Evolutionary conservation across 768 basidiomycete genomes (phyloP), one percentile per base, ranked within the genome.

Genomic region (Tricholoma terreum): DNA sequence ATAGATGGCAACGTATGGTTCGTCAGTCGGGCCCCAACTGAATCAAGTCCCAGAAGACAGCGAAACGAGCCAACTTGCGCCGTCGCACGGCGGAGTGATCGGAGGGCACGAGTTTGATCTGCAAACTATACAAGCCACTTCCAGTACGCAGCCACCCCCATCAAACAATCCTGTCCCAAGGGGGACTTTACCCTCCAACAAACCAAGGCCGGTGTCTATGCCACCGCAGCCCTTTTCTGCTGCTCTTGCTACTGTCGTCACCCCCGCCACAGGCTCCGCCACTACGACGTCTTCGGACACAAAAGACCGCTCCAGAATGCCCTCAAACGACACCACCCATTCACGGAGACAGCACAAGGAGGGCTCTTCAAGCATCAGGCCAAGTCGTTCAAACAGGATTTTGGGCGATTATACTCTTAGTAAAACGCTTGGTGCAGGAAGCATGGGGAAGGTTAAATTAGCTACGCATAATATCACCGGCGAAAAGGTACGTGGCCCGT

Each of bases 391-490:
- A 6, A 80, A 81, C 64, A 69, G 89, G 72, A 79, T 92, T 57
- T 78, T 99, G 14, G 96, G 95, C 31, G 94, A 98, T 70, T 99
- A 97, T 77, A 91, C 91, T 58, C 83, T 99, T 63, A 90, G 90
- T 67, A 98, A 98, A 82, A 97, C 96, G 4, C 81, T 99, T 40
- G 96, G 96, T 22, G 96, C 95, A 19, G 96, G 96, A 35, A 94
- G 91, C 70, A 99, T 99, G 96, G 96, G 96, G 62, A 98, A 98
- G 73, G 96, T 99, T 67, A 99, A 98, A 78, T 84, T 98, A 10
- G 96, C 93, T 2, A 88, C 88, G 17, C 92, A 95, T 72, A 90
- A 89, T 59, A 67, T 86, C 61, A 90, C 92, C 1, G 91, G 90
- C 24, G 95, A 98, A 74, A 96, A 95, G 86, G 96, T 95, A 65